Base-by-base conservation (phyloP, 495 filamentous ascomycete species). In the Massariosphaeria phaeospora region DNA sequence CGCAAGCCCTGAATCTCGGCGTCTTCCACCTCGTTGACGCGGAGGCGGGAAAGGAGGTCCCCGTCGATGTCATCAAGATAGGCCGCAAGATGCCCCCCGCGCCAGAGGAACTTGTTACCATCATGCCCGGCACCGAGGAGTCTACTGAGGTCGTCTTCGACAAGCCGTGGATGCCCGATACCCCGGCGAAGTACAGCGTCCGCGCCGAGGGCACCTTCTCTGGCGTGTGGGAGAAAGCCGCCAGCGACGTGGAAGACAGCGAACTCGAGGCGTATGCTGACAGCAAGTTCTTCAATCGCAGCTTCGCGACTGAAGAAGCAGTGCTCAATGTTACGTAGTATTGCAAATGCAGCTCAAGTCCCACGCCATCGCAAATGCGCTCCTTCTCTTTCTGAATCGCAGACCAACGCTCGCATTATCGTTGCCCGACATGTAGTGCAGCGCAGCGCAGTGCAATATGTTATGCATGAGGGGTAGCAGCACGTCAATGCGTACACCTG, bases 211-310 rank as follows among this genome's bases (percentile, higher is more conserved):
- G 61, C 0, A 13, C 25, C 2, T 57, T 54, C 44, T 33, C 47
- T 8, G 61, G 31, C 0, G 33, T 64, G n/a, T 60, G 61, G 61
- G 56, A 60, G 39, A 49, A 52, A 38, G 13, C 21, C 2, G 52
- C 24, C 3, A 21, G 41, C 11, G 57, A 64, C 3, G 40, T 64
- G 10, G 23, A 21, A 10, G 47, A 39, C 15, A 39, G 38, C 13
- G 56, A 60, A 17, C 29, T 64, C 6, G 52, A 61, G n/a, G 48
- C 25, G 12, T 43, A 47, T n/a, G 35, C 35, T 0, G 51, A 23
- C 4, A 40, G 24, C 42, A 9, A 17, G 29, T 34, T 49, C 10
- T 45, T 15, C 11, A 21, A 38, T 40, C n/a, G 43, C 13, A 20
- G 8, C 9, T 63, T 59, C 33, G 30, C 8, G 18, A 59, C 36